Base-by-base conservation (phyloP, 768 basidiomycete species). In the Kwoniella europaea region DNA sequence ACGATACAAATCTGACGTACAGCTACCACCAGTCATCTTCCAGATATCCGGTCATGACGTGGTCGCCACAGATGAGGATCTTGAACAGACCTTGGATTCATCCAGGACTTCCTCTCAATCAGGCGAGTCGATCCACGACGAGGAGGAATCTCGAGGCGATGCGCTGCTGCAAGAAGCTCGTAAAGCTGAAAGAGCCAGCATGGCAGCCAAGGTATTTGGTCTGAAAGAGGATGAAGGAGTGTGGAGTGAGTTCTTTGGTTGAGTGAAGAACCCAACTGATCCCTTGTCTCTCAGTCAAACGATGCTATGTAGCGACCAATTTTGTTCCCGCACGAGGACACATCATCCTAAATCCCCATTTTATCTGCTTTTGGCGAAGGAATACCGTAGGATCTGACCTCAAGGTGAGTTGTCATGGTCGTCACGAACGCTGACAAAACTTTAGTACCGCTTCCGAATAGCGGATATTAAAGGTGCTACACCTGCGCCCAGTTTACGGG, bases 401-500 rank as follows among this genome's bases (percentile, higher is more conserved):
- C 75, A 83, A 81, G 78, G 81, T 82, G 65, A 68, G 80, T 18
- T 35, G 35, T 35, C 35, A 58, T 44, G 20, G 16, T 20, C 44
- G 15, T 52, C 41, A 4, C 42, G n/a, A 18, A 3, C 9, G 55
- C 44, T 68, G 27, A 63, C 58, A 20, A 43, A 29, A 27, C 4
- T 46, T 24, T 61, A 84, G 81, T 82, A 82, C 55, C 88, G 88
- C 10, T 82, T 88, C 73, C 82, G 85, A 5, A 68, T 86, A 27
- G 76, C 82, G 4, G 83, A 82, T 43, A 69, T 89, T 69, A 86
- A 86, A 65, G 74, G 79, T 44, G 86, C 86, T 15, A 84, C 83
- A 57, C 73, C 82, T 2, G 84, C 86, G 59, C 76, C 75, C n/a
- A 64, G 69, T n/a, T 65, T 69, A 6, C 68, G 78, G n/a, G 74